Evolutionary conservation across 345 rosid genomes (phyloP).

Genomic region (Eucalyptus virginea): DNA sequence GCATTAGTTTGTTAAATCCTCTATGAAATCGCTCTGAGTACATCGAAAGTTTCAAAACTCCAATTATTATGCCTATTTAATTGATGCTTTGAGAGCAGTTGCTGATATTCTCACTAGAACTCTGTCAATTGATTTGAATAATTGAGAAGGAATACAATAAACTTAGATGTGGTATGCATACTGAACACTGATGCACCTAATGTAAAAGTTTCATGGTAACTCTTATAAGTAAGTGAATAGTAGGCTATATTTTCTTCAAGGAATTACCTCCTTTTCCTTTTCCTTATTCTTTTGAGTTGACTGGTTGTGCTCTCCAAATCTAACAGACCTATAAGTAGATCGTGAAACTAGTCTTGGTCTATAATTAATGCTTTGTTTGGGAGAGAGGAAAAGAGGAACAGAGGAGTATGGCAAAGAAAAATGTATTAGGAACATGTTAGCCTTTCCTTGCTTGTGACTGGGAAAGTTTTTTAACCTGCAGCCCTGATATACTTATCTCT

Average conservation of each 20-base stretch:
- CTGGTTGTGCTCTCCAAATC: neutral
- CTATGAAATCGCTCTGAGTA: neutral
- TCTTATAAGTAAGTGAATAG: neutral
- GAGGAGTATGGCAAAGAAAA: neutral
- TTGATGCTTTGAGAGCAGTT: neutral
- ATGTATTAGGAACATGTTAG: neutral
- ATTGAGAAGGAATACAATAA: neutral
- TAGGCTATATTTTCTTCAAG: neutral
- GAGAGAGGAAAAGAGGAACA: neutral
- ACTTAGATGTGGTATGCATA: neutral
- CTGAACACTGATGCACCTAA: neutral
- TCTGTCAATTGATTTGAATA: neutral
- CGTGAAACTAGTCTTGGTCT: neutral
- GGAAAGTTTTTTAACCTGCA: neutral
- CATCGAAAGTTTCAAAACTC: neutral
- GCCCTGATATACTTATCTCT: neutral
- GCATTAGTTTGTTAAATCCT: slow-evolving; percentile 1
- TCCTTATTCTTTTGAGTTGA: neutral
- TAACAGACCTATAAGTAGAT: neutral
- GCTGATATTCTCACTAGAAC: neutral
- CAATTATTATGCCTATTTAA: neutral
- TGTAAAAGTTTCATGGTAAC: neutral
- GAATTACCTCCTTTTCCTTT: neutral
- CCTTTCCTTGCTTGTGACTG: neutral
- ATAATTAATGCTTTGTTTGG: neutral